These are phyloP conservation scores for Calonectria ilicicola DNA, from an alignment of 2,329 filamentous ascomycete species.

Conservation along the genomic window DNA sequence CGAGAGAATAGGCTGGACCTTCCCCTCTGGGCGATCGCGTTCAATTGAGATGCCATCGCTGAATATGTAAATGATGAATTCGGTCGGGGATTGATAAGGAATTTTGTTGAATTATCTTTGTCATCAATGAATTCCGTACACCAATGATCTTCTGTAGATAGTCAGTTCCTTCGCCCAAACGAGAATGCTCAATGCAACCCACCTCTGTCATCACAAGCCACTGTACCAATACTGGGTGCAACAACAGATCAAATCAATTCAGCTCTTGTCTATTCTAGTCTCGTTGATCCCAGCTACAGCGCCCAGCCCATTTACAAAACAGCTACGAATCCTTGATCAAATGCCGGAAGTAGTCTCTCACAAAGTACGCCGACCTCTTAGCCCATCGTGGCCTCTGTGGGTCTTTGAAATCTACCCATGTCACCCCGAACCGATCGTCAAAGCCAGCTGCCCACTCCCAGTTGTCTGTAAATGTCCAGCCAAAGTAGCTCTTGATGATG, in stretches of 20 bases:
- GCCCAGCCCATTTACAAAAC: background rate
- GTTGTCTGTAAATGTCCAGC: constrained; percentile 57
- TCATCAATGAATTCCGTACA: background rate
- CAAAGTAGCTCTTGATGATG: constrained; percentile 54
- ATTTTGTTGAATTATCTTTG: background rate
- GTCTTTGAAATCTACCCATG: constrained; percentile 52
- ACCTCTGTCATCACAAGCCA: background rate
- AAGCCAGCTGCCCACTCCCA: constrained; percentile 58
- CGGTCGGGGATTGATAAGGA: background rate
- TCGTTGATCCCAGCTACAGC: background rate
- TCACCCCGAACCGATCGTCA: constrained; percentile 53
- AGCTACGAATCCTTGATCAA: constrained; percentile 27
- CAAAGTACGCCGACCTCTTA: constrained; percentile 38
- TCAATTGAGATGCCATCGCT: background rate
- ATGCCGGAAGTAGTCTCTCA: constrained; percentile 34
- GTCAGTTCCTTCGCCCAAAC: background rate
- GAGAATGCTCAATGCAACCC: background rate
- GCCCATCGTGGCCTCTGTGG: constrained; percentile 33
- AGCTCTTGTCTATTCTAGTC: background rate
- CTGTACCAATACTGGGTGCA: background rate
- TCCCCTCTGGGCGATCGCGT: background rate
- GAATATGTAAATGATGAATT: background rate
- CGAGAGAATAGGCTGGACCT: background rate
- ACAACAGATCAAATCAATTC: background rate
- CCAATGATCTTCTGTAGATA: no score